Conservation (phyloP, 169 alveolate species). For the Plasmodium ovale region DNA sequence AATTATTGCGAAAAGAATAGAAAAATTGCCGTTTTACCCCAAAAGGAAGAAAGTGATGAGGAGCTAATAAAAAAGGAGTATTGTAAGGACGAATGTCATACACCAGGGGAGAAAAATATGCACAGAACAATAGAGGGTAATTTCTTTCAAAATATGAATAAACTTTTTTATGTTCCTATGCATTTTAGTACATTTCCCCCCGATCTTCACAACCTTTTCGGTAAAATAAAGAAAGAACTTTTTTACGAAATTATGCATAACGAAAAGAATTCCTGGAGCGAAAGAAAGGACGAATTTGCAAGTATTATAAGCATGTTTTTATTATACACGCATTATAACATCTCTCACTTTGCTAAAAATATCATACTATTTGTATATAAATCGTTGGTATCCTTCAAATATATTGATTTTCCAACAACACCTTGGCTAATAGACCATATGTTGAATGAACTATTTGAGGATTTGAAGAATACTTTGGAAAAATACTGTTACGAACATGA, state of each 20-base stretch:
- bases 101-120: background rate
- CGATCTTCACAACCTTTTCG: conserved; percentile 24
- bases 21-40: background rate
- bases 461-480: background rate
- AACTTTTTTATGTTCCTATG: conserved; percentile 9
- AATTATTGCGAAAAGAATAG: too few species aligned
- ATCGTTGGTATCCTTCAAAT: conserved; percentile 31
- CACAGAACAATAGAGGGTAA: background rate
- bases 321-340: conserved; percentile 21
- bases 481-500: conserved; percentile 49
- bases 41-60: background rate
- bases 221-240: conserved; percentile 48
- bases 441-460: background rate
- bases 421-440: conserved; percentile 27
- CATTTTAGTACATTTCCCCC: conserved; percentile 2
- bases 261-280: conserved; percentile 36
- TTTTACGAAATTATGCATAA: conserved; percentile 59
- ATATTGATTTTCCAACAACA: conserved; percentile 47
- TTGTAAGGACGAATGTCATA: background rate
- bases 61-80: background rate
- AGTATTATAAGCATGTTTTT: conserved; percentile 38
- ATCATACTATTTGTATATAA: conserved; percentile 35
- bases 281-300: conserved; percentile 33
- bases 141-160: conserved; percentile 19
- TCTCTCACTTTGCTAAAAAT: conserved; percentile 31